Evolutionary conservation across 2,329 filamentous ascomycete genomes (phyloP).

Genomic region (Pseudomassariella vexata): DNA sequence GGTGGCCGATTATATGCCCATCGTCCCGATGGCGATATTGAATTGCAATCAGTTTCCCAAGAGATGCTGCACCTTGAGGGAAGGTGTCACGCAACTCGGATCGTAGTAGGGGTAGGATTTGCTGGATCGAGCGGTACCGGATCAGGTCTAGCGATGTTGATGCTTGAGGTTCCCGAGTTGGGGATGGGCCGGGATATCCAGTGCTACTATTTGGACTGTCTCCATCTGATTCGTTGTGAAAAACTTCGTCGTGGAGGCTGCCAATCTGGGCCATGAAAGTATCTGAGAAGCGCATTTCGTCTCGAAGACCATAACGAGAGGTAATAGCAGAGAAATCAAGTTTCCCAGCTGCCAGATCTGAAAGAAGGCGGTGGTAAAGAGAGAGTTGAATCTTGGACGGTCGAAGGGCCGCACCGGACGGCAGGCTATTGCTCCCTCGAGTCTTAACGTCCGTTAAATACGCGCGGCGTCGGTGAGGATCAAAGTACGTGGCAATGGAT

Average conservation of each 20-base stretch:
- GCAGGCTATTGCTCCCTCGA: constrained; percentile 56
- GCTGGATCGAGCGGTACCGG: constrained; percentile 41
- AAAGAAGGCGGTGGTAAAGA: constrained; percentile 82
- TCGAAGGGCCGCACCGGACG: constrained; percentile 60
- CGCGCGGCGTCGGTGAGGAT: constrained; percentile 27
- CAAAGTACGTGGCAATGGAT: constrained; percentile 35
- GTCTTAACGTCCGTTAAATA: constrained; percentile 92
- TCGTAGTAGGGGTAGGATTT: constrained; percentile 39
- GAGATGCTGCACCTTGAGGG: constrained; percentile 37
- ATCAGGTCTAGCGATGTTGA: constrained; percentile 29
- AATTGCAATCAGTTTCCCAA: constrained; percentile 46
- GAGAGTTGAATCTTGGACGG: constrained; percentile 84
- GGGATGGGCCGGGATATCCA: constrained; percentile 2
- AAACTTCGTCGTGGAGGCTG: constrained; percentile 59
- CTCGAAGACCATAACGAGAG: constrained; percentile 63
- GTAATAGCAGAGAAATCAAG: constrained; percentile 67
- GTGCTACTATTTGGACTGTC: constrained; percentile 12
- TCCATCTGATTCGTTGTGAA: constrained; percentile 38
- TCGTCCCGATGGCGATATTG: constrained; percentile 48
- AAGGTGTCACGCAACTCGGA: constrained; percentile 47
- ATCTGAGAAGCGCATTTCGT: constrained; percentile 66
- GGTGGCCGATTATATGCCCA: constrained; percentile 47
- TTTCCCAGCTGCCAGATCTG: constrained; percentile 63
- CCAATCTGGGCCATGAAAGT: constrained; percentile 72
- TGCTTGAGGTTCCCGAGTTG: constrained; percentile 1